These are phyloP conservation scores for Chaetoceros tenuissimus DNA, from an alignment of 108 stramenopile species.

Conservation along the genomic window DNA sequence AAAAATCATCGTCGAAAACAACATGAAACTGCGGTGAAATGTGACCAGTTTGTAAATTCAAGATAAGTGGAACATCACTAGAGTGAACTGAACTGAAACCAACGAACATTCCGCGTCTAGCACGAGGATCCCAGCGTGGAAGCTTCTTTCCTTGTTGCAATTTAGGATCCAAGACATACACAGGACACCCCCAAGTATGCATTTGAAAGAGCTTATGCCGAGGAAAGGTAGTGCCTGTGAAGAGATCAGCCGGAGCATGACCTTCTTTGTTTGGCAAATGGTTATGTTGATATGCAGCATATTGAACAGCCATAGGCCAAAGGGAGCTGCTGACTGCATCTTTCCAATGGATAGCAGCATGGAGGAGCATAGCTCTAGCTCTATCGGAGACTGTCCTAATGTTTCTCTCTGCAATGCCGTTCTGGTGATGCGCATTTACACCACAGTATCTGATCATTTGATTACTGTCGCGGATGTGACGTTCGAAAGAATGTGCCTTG, in stretches of 20 bases:
- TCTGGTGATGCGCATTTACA: constrained; percentile 13
- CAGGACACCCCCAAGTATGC: constrained; percentile 28
- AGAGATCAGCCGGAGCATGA: neutral
- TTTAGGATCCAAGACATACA: constrained; percentile 24
- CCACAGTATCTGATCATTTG: neutral
- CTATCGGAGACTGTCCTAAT: constrained; percentile 8
- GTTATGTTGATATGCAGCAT: constrained; percentile 15
- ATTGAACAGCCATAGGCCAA: constrained; percentile 15
- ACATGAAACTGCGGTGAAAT: constrained; percentile 44
- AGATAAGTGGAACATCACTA: constrained; percentile 21
- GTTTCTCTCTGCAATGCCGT: constrained; percentile 15
- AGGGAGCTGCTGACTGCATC: neutral
- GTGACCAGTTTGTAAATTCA: constrained; percentile 21
- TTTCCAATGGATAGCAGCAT: constrained; percentile 9
- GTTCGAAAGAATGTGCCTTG: neutral
- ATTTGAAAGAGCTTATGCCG: neutral
- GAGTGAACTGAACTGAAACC: constrained; percentile 25
- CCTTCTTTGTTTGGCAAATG: constrained; percentile 2
- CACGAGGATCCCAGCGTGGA: constrained; percentile 25
- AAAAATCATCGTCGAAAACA: constrained; percentile 40
- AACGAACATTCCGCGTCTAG: constrained; percentile 28
- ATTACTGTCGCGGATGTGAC: neutral
- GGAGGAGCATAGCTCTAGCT: constrained; percentile 12
- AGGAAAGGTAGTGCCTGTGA: neutral
- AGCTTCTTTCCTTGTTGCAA: constrained; percentile 32